A percentile compares a stretch with the other conserved stretches of the same genome.
These are phyloP conservation scores for Aureobasidium sp. DNA, from an alignment of 2,329 filamentous ascomycete genomes.

Conservation along the genomic window DNA sequence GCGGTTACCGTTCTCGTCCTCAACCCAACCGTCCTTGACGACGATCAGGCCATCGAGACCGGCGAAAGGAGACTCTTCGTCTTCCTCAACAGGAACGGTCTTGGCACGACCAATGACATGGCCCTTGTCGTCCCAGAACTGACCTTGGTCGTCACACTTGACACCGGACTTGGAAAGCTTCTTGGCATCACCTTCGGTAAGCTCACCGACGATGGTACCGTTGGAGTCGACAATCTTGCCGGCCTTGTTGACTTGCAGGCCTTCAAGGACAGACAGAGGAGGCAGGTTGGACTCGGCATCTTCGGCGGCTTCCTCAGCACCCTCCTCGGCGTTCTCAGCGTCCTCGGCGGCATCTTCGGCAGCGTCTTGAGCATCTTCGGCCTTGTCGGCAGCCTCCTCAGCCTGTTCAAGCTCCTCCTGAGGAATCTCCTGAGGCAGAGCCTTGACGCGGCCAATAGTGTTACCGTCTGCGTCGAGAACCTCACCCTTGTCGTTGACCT, in stretches of 20 bases:
- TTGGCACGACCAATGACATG: constrained; percentile 45
- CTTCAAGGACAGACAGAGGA: constrained; percentile 44
- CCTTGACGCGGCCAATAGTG: constrained; percentile 54
- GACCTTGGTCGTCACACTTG: constrained; percentile 40
- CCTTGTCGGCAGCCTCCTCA: constrained; percentile 26
- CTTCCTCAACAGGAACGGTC: constrained; percentile 42
- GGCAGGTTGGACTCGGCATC: constrained; percentile 33
- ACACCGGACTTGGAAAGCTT: constrained; percentile 45
- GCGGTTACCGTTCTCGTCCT: constrained; percentile 45
- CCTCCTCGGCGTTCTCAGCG: constrained; percentile 26
- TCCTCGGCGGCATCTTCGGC: constrained; percentile 37
- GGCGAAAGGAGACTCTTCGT: constrained; percentile 45
- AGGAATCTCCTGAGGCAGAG: constrained; percentile 39
- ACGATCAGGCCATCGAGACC: constrained; percentile 45
- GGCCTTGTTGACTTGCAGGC: constrained; percentile 44
- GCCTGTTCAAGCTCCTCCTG: constrained; percentile 29
- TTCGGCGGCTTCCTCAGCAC: constrained; percentile 30
- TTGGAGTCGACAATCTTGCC: constrained; percentile 44
- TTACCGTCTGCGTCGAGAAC: constrained; percentile 59
- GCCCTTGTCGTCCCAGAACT: constrained; percentile 50
- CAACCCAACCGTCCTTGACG: constrained; percentile 43
- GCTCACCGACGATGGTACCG: constrained; percentile 43
- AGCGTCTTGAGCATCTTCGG: constrained; percentile 25
- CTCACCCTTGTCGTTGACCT: constrained; percentile 58
- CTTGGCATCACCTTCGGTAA: constrained; percentile 46